These are phyloP conservation scores for Verticillium longisporum DNA, from an alignment of 2,329 filamentous ascomycete species.

Conservation along the genomic window DNA sequence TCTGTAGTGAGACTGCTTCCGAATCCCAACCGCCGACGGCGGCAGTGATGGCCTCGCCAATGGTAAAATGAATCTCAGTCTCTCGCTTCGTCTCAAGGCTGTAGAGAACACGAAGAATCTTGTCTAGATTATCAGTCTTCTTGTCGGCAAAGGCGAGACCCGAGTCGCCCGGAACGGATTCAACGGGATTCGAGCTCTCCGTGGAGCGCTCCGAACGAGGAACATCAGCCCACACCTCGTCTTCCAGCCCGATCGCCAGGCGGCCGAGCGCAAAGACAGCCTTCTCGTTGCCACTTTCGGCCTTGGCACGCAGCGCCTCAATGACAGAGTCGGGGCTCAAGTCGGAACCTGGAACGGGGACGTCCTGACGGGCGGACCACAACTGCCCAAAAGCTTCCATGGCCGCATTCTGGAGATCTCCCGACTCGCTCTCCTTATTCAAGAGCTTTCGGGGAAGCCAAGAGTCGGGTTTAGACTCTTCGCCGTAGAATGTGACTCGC, in stretches of 20 bases:
- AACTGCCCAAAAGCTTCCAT: conserved; percentile 39
- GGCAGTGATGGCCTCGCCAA: conserved; percentile 81
- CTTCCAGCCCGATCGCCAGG: conserved; percentile 57
- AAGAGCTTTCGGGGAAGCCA: conserved; percentile 15
- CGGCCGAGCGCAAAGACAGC: conserved; percentile 77
- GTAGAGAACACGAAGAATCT: conserved; percentile 56
- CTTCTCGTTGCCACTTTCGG: conserved; percentile 74
- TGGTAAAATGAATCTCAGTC: conserved; percentile 81
- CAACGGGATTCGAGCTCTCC: not conserved
- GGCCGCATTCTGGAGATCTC: conserved; percentile 16
- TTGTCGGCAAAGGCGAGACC: not conserved
- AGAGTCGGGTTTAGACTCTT: conserved; percentile 1
- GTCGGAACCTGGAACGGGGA: conserved; percentile 14
- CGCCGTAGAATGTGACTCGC: conserved; percentile 35
- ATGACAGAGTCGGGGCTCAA: conserved; percentile 39
- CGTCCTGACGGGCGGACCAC: conserved; percentile 35
- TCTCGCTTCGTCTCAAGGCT: conserved; percentile 77
- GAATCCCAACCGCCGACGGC: conserved; percentile 78
- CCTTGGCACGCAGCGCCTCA: conserved; percentile 57
- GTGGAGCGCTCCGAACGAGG: not conserved
- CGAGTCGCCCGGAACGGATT: not conserved
- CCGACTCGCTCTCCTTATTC: conserved; percentile 2
- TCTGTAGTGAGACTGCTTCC: conserved; percentile 63
- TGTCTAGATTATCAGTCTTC: conserved; percentile 6
- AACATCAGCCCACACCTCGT: conserved; percentile 10